Conservation (phyloP, 106 monocot species). For the Dendrobium officinale region DNA sequence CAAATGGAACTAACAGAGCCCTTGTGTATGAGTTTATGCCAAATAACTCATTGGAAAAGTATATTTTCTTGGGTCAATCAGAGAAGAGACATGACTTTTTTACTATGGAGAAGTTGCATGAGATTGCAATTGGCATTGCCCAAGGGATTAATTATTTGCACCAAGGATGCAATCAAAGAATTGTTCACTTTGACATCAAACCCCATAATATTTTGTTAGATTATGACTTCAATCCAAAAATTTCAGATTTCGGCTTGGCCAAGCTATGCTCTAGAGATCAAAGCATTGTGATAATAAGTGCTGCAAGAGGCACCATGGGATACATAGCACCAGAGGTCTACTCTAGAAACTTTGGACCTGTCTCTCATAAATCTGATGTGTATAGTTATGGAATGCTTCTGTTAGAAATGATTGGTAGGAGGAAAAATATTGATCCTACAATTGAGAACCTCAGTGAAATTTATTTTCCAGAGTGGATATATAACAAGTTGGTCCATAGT, state of each 20-base stretch:
- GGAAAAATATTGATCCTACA: constrained; percentile 3
- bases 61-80: not conserved
- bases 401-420: too few relatives aligned
- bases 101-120: not conserved
- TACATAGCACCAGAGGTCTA: not conserved
- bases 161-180: constrained; percentile 13
- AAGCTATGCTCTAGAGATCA: too few relatives aligned
- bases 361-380: too few relatives aligned
- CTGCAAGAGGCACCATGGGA: not conserved
- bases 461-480: constrained; percentile 8
- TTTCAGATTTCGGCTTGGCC: too few relatives aligned
- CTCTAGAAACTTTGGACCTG: too few relatives aligned
- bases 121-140: constrained; percentile 4
- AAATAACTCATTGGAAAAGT: constrained; percentile 12
- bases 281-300: too few relatives aligned
- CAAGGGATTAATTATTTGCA: constrained; percentile 8
- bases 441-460: too few relatives aligned
- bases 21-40: constrained; percentile 9
- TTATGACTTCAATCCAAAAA: constrained; percentile 1
- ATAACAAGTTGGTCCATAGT: not conserved
- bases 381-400: too few relatives aligned
- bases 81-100: not conserved
- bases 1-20: too few relatives aligned
- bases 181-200: not conserved
- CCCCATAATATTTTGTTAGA: constrained; percentile 25